These are phyloP conservation scores for Colletotrichum costaricense DNA, from an alignment of 2,329 filamentous ascomycete species.

Conservation along the genomic window DNA sequence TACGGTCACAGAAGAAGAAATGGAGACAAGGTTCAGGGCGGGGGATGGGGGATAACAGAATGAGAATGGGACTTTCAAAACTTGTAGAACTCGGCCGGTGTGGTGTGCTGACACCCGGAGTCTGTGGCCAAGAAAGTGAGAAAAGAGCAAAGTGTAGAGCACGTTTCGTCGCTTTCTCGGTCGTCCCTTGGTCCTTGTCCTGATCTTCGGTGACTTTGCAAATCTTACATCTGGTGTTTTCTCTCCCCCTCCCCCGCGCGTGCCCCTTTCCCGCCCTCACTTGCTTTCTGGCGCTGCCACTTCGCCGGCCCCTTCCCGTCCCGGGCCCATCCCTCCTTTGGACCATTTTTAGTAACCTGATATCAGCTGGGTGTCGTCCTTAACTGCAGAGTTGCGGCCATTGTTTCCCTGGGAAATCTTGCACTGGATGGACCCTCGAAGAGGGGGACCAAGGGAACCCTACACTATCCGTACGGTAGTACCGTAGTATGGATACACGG, in stretches of 20 bases:
- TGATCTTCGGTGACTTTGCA: constrained; percentile 18
- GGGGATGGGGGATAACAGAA: background rate
- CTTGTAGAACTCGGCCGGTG: background rate
- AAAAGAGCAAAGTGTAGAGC: background rate
- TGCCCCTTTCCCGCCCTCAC: background rate
- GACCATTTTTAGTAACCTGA: background rate
- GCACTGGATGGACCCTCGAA: background rate
- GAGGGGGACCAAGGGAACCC: background rate
- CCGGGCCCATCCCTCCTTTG: constrained; percentile 14
- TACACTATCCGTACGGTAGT: background rate
- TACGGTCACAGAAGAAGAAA: background rate
- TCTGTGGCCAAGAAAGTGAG: background rate
- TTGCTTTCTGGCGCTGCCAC: background rate
- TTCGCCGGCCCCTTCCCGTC: constrained; percentile 1
- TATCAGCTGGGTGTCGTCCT: background rate
- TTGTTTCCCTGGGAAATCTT: background rate
- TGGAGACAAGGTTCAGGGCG: background rate
- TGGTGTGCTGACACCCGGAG: background rate
- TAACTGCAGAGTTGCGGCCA: background rate
- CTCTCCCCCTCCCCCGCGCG: background rate
- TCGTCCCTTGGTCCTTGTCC: constrained; percentile 18
- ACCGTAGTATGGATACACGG: too few species aligned
- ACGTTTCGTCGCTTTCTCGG: constrained; percentile 21
- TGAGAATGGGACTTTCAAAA: background rate
- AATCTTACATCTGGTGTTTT: background rate